A percentile compares a stretch with the other conserved stretches of the same genome.
phyloP scores from a whole-genome alignment of 2,329 filamentous ascomycete species.

The Cladosporium sp. region DNA sequence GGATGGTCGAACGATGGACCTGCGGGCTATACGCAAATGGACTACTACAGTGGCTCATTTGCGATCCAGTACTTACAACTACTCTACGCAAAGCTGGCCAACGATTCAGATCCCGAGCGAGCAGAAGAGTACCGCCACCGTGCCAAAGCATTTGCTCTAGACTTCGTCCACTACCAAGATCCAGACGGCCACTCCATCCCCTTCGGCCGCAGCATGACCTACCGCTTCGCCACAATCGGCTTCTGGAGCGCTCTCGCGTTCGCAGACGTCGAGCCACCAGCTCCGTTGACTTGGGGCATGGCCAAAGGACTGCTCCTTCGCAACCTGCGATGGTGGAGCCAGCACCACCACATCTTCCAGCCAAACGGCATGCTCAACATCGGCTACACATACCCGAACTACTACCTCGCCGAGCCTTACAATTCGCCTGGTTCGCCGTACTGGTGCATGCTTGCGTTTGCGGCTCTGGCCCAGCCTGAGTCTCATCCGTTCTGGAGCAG shows the following conservation, averaged over 20 bases:
- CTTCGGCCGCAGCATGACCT: conserved; percentile 75
- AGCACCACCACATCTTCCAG: conserved; percentile 72
- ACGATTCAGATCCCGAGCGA: conserved; percentile 62
- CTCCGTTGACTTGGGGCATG: conserved; percentile 73
- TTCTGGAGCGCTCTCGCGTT: conserved; percentile 80
- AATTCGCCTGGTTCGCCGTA: conserved; percentile 73
- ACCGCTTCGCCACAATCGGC: conserved; percentile 82
- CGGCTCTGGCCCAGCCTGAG: conserved; percentile 68
- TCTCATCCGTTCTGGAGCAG: conserved; percentile 75
- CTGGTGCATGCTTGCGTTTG: conserved; percentile 78
- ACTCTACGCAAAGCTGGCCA: conserved; percentile 71
- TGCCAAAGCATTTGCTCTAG: conserved; percentile 65
- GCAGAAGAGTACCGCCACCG: conserved; percentile 69
- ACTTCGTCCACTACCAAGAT: conserved; percentile 76
- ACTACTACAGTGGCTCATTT: conserved; percentile 81
- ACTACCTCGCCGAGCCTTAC: conserved; percentile 81
- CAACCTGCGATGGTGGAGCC: conserved; percentile 78
- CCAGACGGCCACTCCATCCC: conserved; percentile 70
- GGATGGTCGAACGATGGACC: conserved; percentile 81
- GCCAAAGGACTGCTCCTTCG: conserved; percentile 74
- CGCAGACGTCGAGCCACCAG: conserved; percentile 70
- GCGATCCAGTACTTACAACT: conserved; percentile 80
- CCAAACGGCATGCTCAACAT: conserved; percentile 72
- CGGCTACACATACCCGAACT: conserved; percentile 77
- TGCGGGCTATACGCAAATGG: conserved; percentile 77